These are phyloP conservation scores for Eucalyptus victrix DNA, from an alignment of 345 rosid species.

Conservation along the genomic window DNA sequence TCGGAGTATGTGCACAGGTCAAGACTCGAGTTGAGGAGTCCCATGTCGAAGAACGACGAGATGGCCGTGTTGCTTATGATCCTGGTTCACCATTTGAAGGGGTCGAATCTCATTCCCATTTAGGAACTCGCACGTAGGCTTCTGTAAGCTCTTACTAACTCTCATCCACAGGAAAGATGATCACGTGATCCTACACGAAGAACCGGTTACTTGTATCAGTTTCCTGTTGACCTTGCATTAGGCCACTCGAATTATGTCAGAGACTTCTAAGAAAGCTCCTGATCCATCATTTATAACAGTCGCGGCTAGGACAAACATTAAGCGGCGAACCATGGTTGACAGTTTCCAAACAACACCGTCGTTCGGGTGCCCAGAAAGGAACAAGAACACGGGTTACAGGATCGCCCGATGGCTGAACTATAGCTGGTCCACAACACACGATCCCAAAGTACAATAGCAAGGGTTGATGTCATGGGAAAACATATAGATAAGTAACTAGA, in stretches of 20 bases:
- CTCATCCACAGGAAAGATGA: background rate
- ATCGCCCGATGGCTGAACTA: background rate
- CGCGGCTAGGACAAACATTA: background rate
- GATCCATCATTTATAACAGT: background rate
- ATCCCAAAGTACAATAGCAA: background rate
- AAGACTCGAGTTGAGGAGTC: background rate
- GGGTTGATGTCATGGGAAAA: background rate
- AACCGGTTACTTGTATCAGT: background rate
- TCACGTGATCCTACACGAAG: background rate
- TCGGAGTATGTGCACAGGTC: background rate
- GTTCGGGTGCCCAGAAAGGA: background rate
- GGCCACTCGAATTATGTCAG: background rate
- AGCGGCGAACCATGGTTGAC: background rate
- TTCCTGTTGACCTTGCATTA: background rate
- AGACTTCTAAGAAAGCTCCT: background rate
- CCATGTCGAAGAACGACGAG: background rate
- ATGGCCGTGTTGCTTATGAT: background rate
- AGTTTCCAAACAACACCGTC: background rate
- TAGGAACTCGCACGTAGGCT: background rate
- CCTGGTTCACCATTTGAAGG: background rate
- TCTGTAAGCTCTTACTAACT: background rate
- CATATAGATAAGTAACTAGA: background rate
- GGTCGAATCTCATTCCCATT: background rate
- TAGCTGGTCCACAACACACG: background rate
- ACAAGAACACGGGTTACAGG: background rate